Conservation (phyloP, 345 rosid species). For the Bretschneidera sinensis region DNA sequence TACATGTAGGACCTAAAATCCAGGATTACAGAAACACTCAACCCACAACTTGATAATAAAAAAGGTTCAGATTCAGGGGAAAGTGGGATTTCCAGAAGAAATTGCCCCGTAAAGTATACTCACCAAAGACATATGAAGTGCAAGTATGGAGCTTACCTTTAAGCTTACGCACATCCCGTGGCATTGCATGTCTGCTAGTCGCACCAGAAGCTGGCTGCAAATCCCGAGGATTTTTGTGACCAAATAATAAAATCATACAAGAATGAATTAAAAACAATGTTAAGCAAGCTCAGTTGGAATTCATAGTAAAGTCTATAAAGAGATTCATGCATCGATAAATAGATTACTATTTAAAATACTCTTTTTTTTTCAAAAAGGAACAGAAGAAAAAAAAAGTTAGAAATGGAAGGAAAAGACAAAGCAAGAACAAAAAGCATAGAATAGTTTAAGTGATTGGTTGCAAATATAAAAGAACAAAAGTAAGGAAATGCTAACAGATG, state of each 20-base stretch:
- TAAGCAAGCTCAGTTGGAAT: neutral
- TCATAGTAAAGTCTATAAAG: too few relatives aligned
- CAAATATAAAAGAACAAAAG: too few relatives aligned
- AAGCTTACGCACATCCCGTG: slow-evolving; percentile 18
- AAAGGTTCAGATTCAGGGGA: neutral
- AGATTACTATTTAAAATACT: too few relatives aligned
- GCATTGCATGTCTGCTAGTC: slow-evolving; percentile 23
- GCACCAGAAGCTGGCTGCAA: slow-evolving; percentile 28
- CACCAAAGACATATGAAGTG: too few relatives aligned
- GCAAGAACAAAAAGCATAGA: too few relatives aligned
- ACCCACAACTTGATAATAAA: neutral
- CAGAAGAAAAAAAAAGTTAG: slow-evolving; percentile 46
- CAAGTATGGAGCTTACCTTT: slow-evolving; percentile 20
- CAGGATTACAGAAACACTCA: too few relatives aligned
- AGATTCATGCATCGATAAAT: too few relatives aligned
- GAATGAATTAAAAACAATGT: neutral
- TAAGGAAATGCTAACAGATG: too few relatives aligned
- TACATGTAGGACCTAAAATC: too few relatives aligned
- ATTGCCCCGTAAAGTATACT: neutral
- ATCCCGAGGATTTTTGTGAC: slow-evolving; percentile 13
- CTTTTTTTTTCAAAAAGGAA: slow-evolving; percentile 46
- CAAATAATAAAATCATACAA: slow-evolving; percentile 8
- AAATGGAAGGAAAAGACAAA: neutral
- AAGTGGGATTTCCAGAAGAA: neutral
- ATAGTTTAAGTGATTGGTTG: too few relatives aligned